These are phyloP conservation scores for Heracleum sosnowskyi DNA, from an alignment of 129 eudicot genomes.

Conservation along the genomic window DNA sequence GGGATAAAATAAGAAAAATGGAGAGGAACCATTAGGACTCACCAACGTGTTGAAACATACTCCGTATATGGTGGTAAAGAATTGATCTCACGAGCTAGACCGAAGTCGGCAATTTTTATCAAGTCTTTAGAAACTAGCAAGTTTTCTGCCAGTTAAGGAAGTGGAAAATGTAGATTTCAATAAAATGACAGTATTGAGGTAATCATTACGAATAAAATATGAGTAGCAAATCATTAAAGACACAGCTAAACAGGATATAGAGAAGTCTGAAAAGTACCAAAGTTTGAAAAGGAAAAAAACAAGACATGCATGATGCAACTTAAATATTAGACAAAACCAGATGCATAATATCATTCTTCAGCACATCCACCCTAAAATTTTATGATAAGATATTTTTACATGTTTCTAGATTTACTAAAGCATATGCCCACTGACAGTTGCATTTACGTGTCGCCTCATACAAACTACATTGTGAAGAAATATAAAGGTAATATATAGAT, in stretches of 20 bases:
- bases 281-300: background rate
- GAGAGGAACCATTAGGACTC: slow-evolving; percentile 16
- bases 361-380: background rate
- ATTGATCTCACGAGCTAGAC: slow-evolving; percentile 91
- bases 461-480: background rate
- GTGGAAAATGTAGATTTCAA: background rate
- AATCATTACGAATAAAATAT: background rate
- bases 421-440: background rate
- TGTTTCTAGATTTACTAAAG: background rate
- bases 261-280: background rate
- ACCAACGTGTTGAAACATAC: slow-evolving; percentile 99
- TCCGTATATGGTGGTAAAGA: slow-evolving; percentile 91
- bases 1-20: background rate
- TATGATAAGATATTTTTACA: background rate
- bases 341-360: background rate
- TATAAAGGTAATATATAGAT: background rate
- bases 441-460: background rate
- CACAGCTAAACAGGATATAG: background rate
- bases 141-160: slow-evolving; percentile 45
- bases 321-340: background rate
- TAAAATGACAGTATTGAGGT: background rate
- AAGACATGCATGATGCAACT: background rate
- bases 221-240: background rate
- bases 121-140: slow-evolving; percentile 71
- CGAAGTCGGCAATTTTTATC: slow-evolving; percentile 94